These are phyloP conservation scores for Elongisporangium senticosum DNA, from an alignment of 352 stramenopile species.

Conservation along the genomic window DNA sequence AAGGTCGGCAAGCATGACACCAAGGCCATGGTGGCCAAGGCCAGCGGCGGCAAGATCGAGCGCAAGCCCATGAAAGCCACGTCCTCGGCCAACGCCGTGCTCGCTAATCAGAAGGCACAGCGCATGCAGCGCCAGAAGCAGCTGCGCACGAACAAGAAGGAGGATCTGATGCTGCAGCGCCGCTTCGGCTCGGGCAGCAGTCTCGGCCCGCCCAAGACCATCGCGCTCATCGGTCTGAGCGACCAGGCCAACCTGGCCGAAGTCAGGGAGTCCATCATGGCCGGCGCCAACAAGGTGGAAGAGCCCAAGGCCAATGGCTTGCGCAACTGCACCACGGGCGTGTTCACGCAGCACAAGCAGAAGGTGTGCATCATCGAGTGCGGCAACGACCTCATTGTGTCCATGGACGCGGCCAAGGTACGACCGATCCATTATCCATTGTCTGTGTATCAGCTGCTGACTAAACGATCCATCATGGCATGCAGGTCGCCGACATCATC, in stretches of 20 bases:
- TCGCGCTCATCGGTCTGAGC: conserved; percentile 80
- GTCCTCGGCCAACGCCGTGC: conserved; percentile 34
- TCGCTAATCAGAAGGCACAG: conserved; percentile 63
- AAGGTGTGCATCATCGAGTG: conserved; percentile 84
- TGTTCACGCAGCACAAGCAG: conserved; percentile 84
- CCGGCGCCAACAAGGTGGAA: conserved; percentile 49
- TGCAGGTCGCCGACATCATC: conserved; percentile 65
- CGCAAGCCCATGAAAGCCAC: conserved; percentile 19
- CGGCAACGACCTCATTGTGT: conserved; percentile 72
- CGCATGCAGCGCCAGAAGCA: conserved; percentile 84
- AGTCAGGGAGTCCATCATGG: conserved; percentile 65
- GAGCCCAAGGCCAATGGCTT: conserved; percentile 43
- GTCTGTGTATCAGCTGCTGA: neutral
- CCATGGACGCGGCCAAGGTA: conserved; percentile 75
- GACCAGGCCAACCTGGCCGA: conserved; percentile 50
- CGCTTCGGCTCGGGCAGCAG: conserved; percentile 70
- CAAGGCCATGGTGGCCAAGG: conserved; percentile 71
- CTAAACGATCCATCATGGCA: neutral
- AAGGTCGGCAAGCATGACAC: conserved; percentile 81
- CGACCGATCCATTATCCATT: neutral
- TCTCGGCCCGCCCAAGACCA: conserved; percentile 75
- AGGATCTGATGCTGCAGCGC: conserved; percentile 79
- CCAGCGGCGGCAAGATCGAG: conserved; percentile 73
- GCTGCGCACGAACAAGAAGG: conserved; percentile 77
- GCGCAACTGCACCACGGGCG: conserved; percentile 60